phyloP scores from a whole-genome alignment of 495 filamentous ascomycete genomes.

The Pseudotulostoma volvatum region DNA sequence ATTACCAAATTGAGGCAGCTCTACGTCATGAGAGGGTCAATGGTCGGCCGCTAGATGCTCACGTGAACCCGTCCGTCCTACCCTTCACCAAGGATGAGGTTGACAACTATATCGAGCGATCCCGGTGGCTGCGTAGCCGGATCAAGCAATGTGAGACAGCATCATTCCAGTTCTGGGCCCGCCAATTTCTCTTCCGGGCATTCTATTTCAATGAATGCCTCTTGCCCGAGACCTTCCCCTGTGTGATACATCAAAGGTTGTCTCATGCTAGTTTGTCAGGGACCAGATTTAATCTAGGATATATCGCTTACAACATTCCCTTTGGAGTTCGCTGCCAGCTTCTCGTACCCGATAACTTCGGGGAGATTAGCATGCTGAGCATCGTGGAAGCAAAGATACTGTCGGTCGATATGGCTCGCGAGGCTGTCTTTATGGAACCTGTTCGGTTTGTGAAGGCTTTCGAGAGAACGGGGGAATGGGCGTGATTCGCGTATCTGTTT shows the following conservation, averaged over 20 bases:
- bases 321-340: conserved; percentile 19
- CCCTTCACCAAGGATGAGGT: conserved; percentile 46
- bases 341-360: conserved; percentile 13
- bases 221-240: conserved; percentile 46
- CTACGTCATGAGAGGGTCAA: conserved; percentile 49
- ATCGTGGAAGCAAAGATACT: conserved; percentile 41
- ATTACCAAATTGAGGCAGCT: conserved; percentile 83
- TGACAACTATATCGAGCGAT: conserved; percentile 25
- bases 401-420: conserved; percentile 36
- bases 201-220: conserved; percentile 50
- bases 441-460: conserved; percentile 27
- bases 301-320: conserved; percentile 17
- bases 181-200: conserved; percentile 56
- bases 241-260: conserved; percentile 27
- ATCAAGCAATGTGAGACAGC: conserved; percentile 13
- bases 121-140: conserved; percentile 16
- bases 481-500: no score
- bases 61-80: conserved; percentile 27
- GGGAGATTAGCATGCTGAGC: conserved; percentile 28
- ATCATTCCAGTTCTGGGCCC: conserved; percentile 42
- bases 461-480: no score
- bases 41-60: conserved; percentile 34
- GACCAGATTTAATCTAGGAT: conserved; percentile 8
- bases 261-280: conserved; percentile 17
- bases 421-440: conserved; percentile 35